Percentiles rank a stretch among this genome's conserved stretches.
Evolutionary conservation across 139 green algal species (phyloP).

Genomic region (Picochlorum sp.): DNA sequence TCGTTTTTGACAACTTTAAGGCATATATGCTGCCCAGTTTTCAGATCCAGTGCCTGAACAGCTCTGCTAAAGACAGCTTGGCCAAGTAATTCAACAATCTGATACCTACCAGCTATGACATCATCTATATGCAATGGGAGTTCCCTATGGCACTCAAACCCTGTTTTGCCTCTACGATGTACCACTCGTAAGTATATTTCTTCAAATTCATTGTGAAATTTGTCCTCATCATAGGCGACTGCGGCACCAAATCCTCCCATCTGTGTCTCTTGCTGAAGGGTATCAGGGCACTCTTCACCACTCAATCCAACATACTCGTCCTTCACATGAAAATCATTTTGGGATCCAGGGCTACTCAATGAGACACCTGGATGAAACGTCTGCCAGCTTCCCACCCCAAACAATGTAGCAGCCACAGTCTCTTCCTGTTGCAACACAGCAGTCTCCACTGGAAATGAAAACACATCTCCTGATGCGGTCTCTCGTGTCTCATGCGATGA

Average conservation of each 20-base stretch:
- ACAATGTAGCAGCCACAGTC: neutral
- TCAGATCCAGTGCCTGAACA: conserved; percentile 83
- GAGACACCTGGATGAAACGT: neutral
- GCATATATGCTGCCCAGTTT: conserved; percentile 79
- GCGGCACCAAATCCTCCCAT: neutral
- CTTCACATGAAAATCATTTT: too few relatives aligned
- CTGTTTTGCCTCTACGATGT: conserved; percentile 52
- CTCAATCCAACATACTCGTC: too few relatives aligned
- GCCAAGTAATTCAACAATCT: conserved; percentile 86
- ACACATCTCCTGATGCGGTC: neutral
- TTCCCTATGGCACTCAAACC: conserved; percentile 90
- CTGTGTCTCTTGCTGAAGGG: neutral
- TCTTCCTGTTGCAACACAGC: neutral
- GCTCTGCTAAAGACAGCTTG: conserved; percentile 90
- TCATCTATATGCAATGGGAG: conserved; percentile 73
- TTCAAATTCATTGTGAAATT: conserved; percentile 60
- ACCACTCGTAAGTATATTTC: conserved; percentile 67
- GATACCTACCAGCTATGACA: conserved; percentile 84
- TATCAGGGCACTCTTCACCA: too few relatives aligned
- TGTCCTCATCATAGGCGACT: conserved; percentile 38
- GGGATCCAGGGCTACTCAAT: too few relatives aligned
- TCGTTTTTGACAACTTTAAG: conserved; percentile 98
- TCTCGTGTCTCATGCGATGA: too few relatives aligned
- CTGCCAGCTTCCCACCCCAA: neutral
- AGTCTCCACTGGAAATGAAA: conserved; percentile 5